phyloP scores from a whole-genome alignment of 1,139 yeast species.

The Protomyces inundatus region DNA sequence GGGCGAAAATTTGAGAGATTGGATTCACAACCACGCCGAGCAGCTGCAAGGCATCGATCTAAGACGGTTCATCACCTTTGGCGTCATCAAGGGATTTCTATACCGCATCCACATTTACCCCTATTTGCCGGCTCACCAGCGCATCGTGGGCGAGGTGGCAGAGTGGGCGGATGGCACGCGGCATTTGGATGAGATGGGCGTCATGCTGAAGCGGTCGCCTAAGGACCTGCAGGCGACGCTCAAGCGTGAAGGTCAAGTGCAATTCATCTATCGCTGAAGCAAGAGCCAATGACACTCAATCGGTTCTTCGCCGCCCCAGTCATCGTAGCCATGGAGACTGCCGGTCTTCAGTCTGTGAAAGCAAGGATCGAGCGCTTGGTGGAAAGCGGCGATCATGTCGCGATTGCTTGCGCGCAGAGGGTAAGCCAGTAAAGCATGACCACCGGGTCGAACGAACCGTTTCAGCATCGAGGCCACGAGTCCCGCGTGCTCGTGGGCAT shows the following conservation, averaged over 20 bases:
- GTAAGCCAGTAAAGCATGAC: slow-evolving; percentile 3
- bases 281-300: neutral
- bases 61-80: slow-evolving; percentile 79
- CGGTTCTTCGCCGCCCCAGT: slow-evolving; percentile 17
- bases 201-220: slow-evolving; percentile 56
- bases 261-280: slow-evolving; percentile 28
- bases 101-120: slow-evolving; percentile 80
- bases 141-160: slow-evolving; percentile 44
- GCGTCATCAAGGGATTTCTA: slow-evolving; percentile 71
- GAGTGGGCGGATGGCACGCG: slow-evolving; percentile 54
- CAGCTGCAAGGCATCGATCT: slow-evolving; percentile 64
- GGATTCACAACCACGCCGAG: slow-evolving; percentile 67
- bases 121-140: slow-evolving; percentile 42
- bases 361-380: neutral
- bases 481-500: slow-evolving; percentile 7
- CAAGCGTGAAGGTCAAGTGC: slow-evolving; percentile 29
- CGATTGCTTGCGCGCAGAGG: slow-evolving; percentile 13
- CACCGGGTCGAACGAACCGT: neutral
- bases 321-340: slow-evolving; percentile 11
- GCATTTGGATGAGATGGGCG: slow-evolving; percentile 67
- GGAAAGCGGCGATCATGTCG: slow-evolving; percentile 5
- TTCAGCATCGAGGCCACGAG: slow-evolving; percentile 14
- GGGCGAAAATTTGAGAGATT: slow-evolving; percentile 70
- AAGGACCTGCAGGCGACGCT: slow-evolving; percentile 43
- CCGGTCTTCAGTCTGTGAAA: slow-evolving; percentile 2